Evolutionary conservation across 805 yeast genomes (phyloP), one percentile per base, ranked within the genome.

Genomic region (Pachysolen tannophilus): DNA sequence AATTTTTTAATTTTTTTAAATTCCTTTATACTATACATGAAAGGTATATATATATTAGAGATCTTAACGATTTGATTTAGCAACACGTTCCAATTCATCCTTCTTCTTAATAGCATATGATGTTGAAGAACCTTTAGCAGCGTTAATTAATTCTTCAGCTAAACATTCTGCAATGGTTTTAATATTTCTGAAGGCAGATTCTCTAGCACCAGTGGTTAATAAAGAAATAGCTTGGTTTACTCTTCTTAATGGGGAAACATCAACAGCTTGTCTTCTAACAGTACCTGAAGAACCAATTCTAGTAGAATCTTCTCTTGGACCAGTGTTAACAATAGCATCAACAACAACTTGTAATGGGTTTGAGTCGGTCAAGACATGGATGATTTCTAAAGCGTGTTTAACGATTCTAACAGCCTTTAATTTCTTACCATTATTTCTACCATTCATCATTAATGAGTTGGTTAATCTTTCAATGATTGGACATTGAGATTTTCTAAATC

Each of bases 81-180:
- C 99, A 72, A 92, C 99, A 84, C 99, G 95, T 82, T 92, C 99
- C 71, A 92, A 84, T 82, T 92, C 99, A 72, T 92, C 99, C 95
- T 92, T 92, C 98, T 92, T 92, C 94, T 92, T 92, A 78, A 92
- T 94, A 61, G 98, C 98, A 71, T 88, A 94, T 64, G 98, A 92
- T 70, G 97, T 94, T 55, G 99, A 88, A 61, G 98, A 92, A 74
- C 97, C 97, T 82, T 92, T 92, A 65, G 94, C 98, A 62, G 99
- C 99, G 80, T 92, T 92, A 72, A 92, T 94, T 71, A 92, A 84
- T 81, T 92, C 99, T 79, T 92, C 99, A 66, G 99, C 97, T 68
- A 92, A 84, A 75, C 98, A 92, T 77, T 92, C 99, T 65, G 98
- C 94, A 71, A 92, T 92, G 69, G 97, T 87, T 86, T 94, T 92